Conservation (phyloP, 495 filamentous ascomycete species). For the Sordaria brevicollis region DNA sequence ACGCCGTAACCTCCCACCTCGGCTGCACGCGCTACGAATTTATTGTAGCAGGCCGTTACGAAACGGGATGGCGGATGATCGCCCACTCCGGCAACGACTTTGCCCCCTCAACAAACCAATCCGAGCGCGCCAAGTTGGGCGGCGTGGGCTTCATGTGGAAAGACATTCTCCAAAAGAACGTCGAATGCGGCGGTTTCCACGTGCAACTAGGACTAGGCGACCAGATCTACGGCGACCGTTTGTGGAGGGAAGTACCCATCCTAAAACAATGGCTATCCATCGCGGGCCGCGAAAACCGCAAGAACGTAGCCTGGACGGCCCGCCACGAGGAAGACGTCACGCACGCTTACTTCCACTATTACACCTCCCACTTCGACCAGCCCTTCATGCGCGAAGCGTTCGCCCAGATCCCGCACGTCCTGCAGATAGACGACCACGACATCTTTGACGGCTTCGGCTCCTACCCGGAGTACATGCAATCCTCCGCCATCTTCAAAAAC, state of each 20-base stretch:
- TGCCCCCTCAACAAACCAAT: slow-evolving; percentile 70
- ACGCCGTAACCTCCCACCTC: slow-evolving; percentile 92
- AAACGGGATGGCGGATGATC: slow-evolving; percentile 94
- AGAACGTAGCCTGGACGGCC: slow-evolving; percentile 83
- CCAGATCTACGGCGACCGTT: slow-evolving; percentile 89
- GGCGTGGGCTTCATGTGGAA: slow-evolving; percentile 97
- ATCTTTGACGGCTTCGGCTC: slow-evolving; percentile 98
- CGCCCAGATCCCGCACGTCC: slow-evolving; percentile 90
- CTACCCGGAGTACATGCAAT: slow-evolving; percentile 97
- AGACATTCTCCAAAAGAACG: slow-evolving; percentile 94
- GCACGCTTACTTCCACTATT: slow-evolving; percentile 98
- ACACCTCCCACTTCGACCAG: slow-evolving; percentile 95
- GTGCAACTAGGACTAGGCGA: slow-evolving; percentile 83
- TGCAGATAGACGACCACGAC: slow-evolving; percentile 93
- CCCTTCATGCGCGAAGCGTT: slow-evolving; percentile 87
- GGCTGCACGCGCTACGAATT: slow-evolving; percentile 98
- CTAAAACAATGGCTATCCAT: slow-evolving; percentile 90
- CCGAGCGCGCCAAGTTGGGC: slow-evolving; percentile 73
- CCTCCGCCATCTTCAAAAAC: slow-evolving; percentile 94
- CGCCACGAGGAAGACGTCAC: slow-evolving; percentile 89
- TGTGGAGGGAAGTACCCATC: slow-evolving; percentile 92
- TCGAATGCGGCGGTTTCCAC: slow-evolving; percentile 92
- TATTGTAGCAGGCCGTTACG: slow-evolving; percentile 81
- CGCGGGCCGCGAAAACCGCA: slow-evolving; percentile 82
- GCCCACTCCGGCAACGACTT: slow-evolving; percentile 95